Evolutionary conservation across 176 grass and related monocot genomes (phyloP).

Genomic region (Oryza punctata): DNA sequence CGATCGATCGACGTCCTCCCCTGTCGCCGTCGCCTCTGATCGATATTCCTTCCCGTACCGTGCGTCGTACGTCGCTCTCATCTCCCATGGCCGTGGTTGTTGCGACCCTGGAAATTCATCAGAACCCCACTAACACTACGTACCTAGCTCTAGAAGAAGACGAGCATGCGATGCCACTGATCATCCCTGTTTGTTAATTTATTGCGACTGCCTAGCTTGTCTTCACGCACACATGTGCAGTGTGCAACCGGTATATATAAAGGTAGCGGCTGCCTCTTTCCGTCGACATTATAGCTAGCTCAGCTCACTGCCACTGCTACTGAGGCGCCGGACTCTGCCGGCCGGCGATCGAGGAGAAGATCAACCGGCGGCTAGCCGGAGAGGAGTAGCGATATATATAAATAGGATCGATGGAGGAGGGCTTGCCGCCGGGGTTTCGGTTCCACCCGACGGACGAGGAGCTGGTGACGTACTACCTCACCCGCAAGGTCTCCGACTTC

Average conservation of each 20-base stretch:
- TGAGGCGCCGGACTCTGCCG: too few species aligned
- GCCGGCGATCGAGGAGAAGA: background rate
- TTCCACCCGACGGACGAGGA: conserved; percentile 99
- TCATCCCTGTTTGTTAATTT: background rate
- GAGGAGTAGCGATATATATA: too few species aligned
- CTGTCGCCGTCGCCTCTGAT: conserved; percentile 29
- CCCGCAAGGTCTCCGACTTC: conserved; percentile 61
- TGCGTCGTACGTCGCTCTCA: conserved; percentile 9
- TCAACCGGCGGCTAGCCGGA: background rate
- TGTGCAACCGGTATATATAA: background rate
- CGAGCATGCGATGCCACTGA: conserved; percentile 1
- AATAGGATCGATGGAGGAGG: conserved; percentile 41
- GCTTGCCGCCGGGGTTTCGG: conserved; percentile 75
- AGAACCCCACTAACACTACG: background rate
- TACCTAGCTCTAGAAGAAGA: conserved; percentile 42
- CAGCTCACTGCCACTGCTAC: background rate
- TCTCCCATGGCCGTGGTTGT: conserved; percentile 33
- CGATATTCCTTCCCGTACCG: conserved; percentile 22
- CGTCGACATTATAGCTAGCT: background rate
- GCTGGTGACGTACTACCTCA: conserved; percentile 64
- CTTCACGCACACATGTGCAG: conserved; percentile 38
- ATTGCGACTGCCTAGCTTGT: background rate
- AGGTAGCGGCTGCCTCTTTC: background rate
- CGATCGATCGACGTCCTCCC: too few species aligned
- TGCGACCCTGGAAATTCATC: conserved; percentile 43